phyloP scores from a whole-genome alignment of 495 filamentous ascomycete genomes.

The Aspergillus indologenus region DNA sequence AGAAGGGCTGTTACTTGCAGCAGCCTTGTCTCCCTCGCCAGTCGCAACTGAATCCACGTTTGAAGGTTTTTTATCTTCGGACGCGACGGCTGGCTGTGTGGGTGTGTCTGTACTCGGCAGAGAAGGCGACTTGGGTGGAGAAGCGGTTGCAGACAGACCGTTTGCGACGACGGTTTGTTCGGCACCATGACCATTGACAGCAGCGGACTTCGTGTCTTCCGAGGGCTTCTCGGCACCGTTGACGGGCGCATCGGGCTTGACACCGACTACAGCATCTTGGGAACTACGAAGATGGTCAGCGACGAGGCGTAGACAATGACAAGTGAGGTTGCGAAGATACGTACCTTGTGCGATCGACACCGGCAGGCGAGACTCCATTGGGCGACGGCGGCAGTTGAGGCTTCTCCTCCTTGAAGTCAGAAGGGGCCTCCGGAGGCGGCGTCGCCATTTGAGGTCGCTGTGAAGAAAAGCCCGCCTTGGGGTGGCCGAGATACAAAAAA shows the following conservation, averaged over 20 bases:
- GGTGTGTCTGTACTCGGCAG: constrained; percentile 12
- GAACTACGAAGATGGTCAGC: constrained; percentile 21
- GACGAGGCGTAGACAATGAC: neutral
- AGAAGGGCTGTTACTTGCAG: constrained; percentile 6
- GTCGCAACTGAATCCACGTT: constrained; percentile 15
- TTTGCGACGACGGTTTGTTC: constrained; percentile 26
- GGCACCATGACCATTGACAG: constrained; percentile 33
- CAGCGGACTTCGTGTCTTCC: constrained; percentile 15
- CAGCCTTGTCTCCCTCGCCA: constrained; percentile 11
- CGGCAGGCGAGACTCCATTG: constrained; percentile 34
- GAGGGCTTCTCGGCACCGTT: constrained; percentile 15
- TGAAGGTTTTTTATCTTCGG: constrained; percentile 17
- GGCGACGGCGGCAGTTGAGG: constrained; percentile 44
- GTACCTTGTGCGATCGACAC: constrained; percentile 31
- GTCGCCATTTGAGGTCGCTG: constrained; percentile 43
- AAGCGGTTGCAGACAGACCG: constrained; percentile 29
- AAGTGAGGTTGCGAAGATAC: constrained; percentile 14
- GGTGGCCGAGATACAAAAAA: constrained; percentile 25
- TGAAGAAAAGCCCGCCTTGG: constrained; percentile 17
- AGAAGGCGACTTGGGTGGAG: constrained; percentile 36
- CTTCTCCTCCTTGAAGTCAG: constrained; percentile 45
- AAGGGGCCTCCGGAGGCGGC: constrained; percentile 46
- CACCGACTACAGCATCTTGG: constrained; percentile 19
- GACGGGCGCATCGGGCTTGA: constrained; percentile 19
- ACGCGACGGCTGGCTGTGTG: constrained; percentile 14